Evolutionary conservation across 163 green algal genomes (phyloP).

Genomic region (Chloromonas sp.): DNA sequence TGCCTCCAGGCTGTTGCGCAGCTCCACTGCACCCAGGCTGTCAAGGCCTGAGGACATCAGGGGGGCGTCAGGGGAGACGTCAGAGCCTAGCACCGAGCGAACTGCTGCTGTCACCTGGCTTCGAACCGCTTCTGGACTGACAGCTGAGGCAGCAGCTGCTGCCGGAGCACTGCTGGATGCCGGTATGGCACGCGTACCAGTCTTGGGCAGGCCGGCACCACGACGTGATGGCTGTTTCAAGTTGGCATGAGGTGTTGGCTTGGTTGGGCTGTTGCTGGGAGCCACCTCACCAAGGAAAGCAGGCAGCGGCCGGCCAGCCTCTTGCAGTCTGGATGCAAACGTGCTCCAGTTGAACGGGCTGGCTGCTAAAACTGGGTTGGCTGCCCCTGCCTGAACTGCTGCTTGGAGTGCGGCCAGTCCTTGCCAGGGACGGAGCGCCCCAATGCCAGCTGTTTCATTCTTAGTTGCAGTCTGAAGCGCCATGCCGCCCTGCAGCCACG

Average conservation of each 20-base stretch:
- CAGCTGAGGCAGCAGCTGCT: background rate
- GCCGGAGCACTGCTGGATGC: too few species aligned
- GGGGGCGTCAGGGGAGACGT: background rate
- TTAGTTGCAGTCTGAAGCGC: conserved; percentile 50
- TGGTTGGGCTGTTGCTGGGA: background rate
- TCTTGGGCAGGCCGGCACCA: too few species aligned
- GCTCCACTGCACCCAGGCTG: too few species aligned
- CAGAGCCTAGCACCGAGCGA: background rate
- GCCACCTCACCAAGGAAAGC: background rate
- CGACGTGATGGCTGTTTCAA: too few species aligned
- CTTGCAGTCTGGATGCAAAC: background rate
- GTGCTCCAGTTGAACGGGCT: background rate
- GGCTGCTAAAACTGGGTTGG: background rate
- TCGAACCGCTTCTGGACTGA: background rate
- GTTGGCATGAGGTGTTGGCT: background rate
- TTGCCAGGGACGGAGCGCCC: conserved; percentile 29
- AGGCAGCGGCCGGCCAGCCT: background rate
- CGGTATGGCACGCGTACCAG: too few species aligned
- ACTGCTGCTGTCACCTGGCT: background rate
- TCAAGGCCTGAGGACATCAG: background rate
- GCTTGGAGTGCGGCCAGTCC: conserved; percentile 35
- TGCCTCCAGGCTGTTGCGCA: too few species aligned
- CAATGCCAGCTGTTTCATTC: conserved; percentile 41
- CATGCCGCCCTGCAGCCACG: conserved; percentile 82
- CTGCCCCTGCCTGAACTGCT: conserved; percentile 19